A percentile compares a stretch with the other conserved stretches of the same genome.
These are phyloP conservation scores for Buxus sempervirens DNA, from an alignment of 164 flowering plant genomes.

Conservation along the genomic window DNA sequence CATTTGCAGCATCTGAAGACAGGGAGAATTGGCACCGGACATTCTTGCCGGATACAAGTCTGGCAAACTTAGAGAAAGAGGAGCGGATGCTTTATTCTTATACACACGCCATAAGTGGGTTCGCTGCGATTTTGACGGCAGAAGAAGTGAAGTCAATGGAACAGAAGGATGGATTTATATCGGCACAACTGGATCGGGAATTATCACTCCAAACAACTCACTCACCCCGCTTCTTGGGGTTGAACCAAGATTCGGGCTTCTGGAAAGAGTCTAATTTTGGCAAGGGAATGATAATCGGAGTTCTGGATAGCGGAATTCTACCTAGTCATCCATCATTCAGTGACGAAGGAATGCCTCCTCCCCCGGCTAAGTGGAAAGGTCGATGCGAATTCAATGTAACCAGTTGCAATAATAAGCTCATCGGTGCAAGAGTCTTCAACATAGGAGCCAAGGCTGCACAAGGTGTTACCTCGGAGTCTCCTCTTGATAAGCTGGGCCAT, in stretches of 20 bases:
- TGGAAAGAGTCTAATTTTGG: slow-evolving; percentile 35
- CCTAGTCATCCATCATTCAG: slow-evolving; percentile 37
- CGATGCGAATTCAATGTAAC: too few species aligned
- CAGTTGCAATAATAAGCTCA: slow-evolving; percentile 65
- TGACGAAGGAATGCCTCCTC: slow-evolving; percentile 33
- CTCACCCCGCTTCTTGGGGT: slow-evolving; percentile 38
- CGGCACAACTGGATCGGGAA: slow-evolving; percentile 9
- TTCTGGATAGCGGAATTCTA: slow-evolving; percentile 35
- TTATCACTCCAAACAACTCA: slow-evolving; percentile 32
- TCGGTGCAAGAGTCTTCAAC: slow-evolving; percentile 78
- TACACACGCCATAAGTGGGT: slow-evolving; percentile 19
- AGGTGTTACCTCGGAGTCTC: slow-evolving; percentile 59
- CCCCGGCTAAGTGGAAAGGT: too few species aligned
- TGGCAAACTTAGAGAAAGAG: background rate
- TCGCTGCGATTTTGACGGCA: slow-evolving; percentile 28
- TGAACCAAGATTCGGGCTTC: slow-evolving; percentile 19
- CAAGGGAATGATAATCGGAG: slow-evolving; percentile 34
- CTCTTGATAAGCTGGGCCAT: slow-evolving; percentile 91
- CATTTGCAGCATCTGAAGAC: slow-evolving; percentile 4
- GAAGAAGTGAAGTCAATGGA: slow-evolving; percentile 29
- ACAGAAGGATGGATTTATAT: slow-evolving; percentile 23
- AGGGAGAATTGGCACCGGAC: slow-evolving; percentile 21
- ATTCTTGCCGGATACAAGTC: slow-evolving; percentile 19
- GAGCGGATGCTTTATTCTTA: slow-evolving; percentile 3
- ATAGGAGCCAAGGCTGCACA: slow-evolving; percentile 67